These are phyloP conservation scores for Pyricularia grisea DNA, from an alignment of 2,329 filamentous ascomycete species.

Conservation along the genomic window DNA sequence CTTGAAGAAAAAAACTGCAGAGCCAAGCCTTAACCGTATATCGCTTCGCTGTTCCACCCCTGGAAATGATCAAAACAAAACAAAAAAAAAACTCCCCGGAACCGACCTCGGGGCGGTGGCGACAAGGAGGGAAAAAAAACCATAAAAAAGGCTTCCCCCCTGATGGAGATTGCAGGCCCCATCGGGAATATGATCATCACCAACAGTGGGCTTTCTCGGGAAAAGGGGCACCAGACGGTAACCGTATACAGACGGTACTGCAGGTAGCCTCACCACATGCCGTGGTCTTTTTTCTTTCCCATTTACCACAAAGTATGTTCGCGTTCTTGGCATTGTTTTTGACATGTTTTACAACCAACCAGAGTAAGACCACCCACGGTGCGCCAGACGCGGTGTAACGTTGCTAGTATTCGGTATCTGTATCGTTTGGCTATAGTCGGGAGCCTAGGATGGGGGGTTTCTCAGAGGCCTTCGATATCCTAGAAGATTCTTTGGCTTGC, in stretches of 20 bases:
- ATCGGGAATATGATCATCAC: not conserved
- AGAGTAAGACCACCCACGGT: not conserved
- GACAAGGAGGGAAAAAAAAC: not conserved
- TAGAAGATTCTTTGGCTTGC: too few species aligned
- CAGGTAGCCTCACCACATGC: not conserved
- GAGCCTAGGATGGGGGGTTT: too few species aligned
- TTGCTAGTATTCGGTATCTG: not conserved
- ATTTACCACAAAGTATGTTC: not conserved
- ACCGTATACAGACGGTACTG: not conserved
- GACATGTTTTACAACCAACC: not conserved
- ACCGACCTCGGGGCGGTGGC: too few species aligned
- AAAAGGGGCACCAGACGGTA: not conserved
- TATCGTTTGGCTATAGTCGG: not conserved
- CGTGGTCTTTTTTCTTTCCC: not conserved
- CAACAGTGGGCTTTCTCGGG: not conserved
- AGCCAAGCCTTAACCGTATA: not conserved
- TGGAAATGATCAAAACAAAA: too few species aligned
- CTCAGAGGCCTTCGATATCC: not conserved
- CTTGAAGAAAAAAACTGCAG: not conserved
- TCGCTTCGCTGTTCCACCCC: not conserved
- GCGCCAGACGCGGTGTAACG: not conserved
- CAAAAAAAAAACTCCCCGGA: too few species aligned
- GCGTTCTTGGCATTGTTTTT: not conserved
- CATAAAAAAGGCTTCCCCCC: not conserved
- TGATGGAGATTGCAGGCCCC: not conserved